phyloP scores from a whole-genome alignment of 352 stramenopile genomes.

The Phytophthora agathidicida region DNA sequence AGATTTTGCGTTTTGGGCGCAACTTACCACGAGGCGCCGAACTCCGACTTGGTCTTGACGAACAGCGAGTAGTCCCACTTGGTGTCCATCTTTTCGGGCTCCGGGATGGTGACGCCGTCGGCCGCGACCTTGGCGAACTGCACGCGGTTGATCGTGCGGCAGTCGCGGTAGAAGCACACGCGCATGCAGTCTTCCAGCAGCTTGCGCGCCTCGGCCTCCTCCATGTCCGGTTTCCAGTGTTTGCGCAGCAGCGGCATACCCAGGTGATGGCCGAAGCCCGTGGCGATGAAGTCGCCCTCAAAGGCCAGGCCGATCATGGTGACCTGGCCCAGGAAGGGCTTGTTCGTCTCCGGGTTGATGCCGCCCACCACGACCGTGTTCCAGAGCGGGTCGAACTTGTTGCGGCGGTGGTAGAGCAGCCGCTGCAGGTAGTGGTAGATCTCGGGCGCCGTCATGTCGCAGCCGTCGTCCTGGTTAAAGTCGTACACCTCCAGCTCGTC shows the following conservation, averaged over 20 bases:
- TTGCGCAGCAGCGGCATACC: conserved; percentile 97
- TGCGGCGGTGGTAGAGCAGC: conserved; percentile 98
- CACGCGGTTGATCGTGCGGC: conserved; percentile 97
- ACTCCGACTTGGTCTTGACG: conserved; percentile 89
- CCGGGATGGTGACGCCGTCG: conserved; percentile 89
- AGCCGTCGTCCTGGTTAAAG: conserved; percentile 95
- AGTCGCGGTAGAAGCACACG: conserved; percentile 99
- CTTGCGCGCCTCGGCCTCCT: conserved; percentile 92
- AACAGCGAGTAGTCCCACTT: conserved; percentile 93
- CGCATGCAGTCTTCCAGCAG: conserved; percentile 98
- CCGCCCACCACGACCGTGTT: conserved; percentile 98
- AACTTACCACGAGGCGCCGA: conserved; percentile 90
- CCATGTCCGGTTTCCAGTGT: conserved; percentile 93
- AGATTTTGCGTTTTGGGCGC: neutral
- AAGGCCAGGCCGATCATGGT: conserved; percentile 98
- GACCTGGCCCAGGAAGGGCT: conserved; percentile 96
- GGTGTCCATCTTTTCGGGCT: conserved; percentile 96
- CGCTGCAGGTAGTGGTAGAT: conserved; percentile 98
- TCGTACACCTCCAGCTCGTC: conserved; percentile 95
- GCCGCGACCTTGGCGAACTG: conserved; percentile 96
- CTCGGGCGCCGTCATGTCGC: conserved; percentile 93
- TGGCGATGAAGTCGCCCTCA: conserved; percentile 97
- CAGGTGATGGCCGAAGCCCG: conserved; percentile 97
- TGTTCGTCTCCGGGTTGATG: conserved; percentile 86
- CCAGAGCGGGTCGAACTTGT: conserved; percentile 99